A percentile compares a stretch with the other conserved stretches of the same genome.
These are phyloP conservation scores for Termitomyces eurrhizus DNA, from an alignment of 768 basidiomycete genomes.

Conservation along the genomic window DNA sequence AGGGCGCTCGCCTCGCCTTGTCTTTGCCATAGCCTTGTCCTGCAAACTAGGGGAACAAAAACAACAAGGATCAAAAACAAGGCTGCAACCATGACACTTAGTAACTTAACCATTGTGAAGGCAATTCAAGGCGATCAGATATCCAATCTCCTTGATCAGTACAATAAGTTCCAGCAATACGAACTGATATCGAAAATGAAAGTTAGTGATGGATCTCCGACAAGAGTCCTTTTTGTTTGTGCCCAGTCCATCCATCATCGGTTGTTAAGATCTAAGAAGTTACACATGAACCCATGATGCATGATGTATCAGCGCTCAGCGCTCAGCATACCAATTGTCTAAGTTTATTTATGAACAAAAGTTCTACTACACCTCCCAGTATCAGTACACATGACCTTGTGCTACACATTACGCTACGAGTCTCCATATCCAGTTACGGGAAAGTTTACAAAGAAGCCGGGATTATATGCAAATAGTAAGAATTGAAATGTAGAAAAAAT, in stretches of 20 bases:
- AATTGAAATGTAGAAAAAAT: neutral
- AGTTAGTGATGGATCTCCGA: neutral
- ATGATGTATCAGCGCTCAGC: neutral
- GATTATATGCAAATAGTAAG: neutral
- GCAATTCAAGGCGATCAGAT: neutral
- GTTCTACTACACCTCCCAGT: neutral
- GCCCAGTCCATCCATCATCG: neutral
- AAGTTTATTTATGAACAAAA: neutral
- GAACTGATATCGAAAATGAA: neutral
- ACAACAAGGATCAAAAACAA: conserved; percentile 17
- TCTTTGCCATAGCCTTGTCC: conserved; percentile 7
- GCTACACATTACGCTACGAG: no score
- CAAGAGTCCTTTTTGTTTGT: neutral
- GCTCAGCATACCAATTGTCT: neutral
- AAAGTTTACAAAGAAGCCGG: neutral
- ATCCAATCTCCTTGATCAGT: neutral
- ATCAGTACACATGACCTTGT: neutral
- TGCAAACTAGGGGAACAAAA: conserved; percentile 10
- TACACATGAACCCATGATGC: neutral
- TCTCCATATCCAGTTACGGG: neutral
- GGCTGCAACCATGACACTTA: conserved; percentile 1
- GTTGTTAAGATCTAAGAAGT: neutral
- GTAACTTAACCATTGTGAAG: neutral
- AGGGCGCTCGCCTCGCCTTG: conserved; percentile 7
- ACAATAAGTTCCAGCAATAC: conserved; percentile 4